Evolutionary conservation across 331 rosid species (phyloP).

Genomic region (Dryas integrifolia): DNA sequence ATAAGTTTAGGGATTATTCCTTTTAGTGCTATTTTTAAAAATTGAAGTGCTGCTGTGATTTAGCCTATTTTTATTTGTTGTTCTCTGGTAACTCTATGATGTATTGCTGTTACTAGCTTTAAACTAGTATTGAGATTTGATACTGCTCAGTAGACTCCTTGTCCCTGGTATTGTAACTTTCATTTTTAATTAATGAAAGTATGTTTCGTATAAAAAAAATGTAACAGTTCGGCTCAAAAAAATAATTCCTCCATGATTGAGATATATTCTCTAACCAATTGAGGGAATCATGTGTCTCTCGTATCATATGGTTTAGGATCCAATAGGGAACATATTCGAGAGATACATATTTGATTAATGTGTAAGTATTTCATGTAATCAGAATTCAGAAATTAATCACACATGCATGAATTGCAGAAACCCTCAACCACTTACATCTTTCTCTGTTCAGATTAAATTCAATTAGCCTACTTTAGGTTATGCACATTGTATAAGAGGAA

Average conservation of each 20-base stretch:
- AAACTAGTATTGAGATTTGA: too few species aligned
- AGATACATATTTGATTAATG: background rate
- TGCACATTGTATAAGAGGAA: background rate
- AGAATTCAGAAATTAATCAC: background rate
- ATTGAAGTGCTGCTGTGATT: too few species aligned
- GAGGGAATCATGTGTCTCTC: background rate
- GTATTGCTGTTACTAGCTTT: too few species aligned
- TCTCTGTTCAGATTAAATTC: background rate
- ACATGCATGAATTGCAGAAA: background rate
- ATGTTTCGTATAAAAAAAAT: too few species aligned
- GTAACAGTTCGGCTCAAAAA: too few species aligned
- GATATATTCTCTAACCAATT: background rate
- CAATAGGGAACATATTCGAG: background rate
- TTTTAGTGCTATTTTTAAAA: too few species aligned
- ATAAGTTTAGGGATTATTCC: too few species aligned
- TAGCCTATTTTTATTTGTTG: too few species aligned
- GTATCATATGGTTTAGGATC: background rate
- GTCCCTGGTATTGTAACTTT: too few species aligned
- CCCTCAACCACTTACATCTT: background rate
- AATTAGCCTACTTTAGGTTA: background rate
- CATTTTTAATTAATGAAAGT: too few species aligned
- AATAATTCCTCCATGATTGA: background rate
- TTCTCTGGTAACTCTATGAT: too few species aligned
- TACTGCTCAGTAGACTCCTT: too few species aligned
- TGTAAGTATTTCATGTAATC: background rate